Conservation (phyloP, 1,284 basidiomycete genomes). For the Tremellales sp. region DNA sequence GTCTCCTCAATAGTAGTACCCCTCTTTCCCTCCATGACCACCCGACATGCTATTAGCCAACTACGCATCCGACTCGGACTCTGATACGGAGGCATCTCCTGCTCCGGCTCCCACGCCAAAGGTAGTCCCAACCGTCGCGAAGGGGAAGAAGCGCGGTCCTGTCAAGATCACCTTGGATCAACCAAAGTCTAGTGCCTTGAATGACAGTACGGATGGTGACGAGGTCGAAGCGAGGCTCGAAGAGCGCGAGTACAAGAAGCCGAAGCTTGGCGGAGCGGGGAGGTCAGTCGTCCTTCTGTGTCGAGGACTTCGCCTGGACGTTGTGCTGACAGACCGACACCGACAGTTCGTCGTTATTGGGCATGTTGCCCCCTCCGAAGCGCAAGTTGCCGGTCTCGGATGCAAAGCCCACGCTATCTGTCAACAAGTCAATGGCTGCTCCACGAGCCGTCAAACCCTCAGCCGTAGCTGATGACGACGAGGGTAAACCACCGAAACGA, state of each 20-base stretch:
- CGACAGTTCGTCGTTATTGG: slow-evolving; percentile 39
- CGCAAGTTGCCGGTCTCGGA: slow-evolving; percentile 30
- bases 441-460: background rate
- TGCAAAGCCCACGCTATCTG: slow-evolving; percentile 15
- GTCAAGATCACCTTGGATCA: slow-evolving; percentile 46
- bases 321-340: background rate
- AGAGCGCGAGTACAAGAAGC: slow-evolving; percentile 18
- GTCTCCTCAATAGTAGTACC: too few species aligned
- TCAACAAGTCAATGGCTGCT: slow-evolving; percentile 35
- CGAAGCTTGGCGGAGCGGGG: slow-evolving; percentile 29
- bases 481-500: background rate
- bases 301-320: background rate
- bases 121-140: background rate
- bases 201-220: slow-evolving; percentile 1
- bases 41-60: slow-evolving; percentile 42
- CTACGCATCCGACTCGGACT: slow-evolving; percentile 44
- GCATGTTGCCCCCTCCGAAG: slow-evolving; percentile 48
- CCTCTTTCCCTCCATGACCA: background rate
- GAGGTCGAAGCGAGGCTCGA: background rate
- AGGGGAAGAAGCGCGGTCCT: slow-evolving; percentile 30
- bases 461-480: slow-evolving; percentile 13
- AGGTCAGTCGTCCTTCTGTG: slow-evolving; percentile 15
- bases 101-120: slow-evolving; percentile 3
- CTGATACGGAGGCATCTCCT: slow-evolving; percentile 26
- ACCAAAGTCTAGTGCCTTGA: slow-evolving; percentile 20